Base-by-base conservation (phyloP, 768 basidiomycete genomes). In the Psilocybe cubensis region DNA sequence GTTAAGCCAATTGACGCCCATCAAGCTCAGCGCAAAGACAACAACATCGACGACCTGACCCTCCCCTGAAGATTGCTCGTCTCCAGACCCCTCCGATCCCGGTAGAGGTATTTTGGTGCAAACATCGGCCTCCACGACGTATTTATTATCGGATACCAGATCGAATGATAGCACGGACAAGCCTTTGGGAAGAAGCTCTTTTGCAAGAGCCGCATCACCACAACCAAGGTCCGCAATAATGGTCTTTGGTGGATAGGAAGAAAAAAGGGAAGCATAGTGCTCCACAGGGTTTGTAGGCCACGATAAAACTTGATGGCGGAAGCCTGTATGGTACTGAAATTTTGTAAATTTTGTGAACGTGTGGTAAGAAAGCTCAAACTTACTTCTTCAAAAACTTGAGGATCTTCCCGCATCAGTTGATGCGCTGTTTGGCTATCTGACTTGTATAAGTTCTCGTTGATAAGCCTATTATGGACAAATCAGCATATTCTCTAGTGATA, bases 261-360 rank as follows among this genome's bases (percentile, higher is more conserved):
- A 83, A 48, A 98, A 79, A 14, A 72, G 63, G 3, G 82, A 77
- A 52, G 90, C 83, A 70, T 95, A 94, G 68, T 91, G 82, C 27
- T 89, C 79, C n/a, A 96, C 87, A 0, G 97, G 96, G 67, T 97
- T 96, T 7, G 87, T 87, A 1, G 96, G 96, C 97, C 97, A 98
- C 2, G 88, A 86, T 50, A 88, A 83, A 1, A 96, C 94, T 76
- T 98, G 94, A 56, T 86, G 85, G 21, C 95, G 86, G 74, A 98
- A 98, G 3, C 96, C 95, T 41, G 76, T 74, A 72, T 98, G 97
- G 69, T 98, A 98, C 96, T 98, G 27, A 12, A 17, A 8, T 20
- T 23, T 8, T 8, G 6, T 59, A 29, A 54, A 42, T 38, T 10
- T 43, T 5, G 14, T 6, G 4, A 5, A 10, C 7, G 20, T 17